Conservation (phyloP, 768 basidiomycete genomes). For the Clavulina sp. region DNA sequence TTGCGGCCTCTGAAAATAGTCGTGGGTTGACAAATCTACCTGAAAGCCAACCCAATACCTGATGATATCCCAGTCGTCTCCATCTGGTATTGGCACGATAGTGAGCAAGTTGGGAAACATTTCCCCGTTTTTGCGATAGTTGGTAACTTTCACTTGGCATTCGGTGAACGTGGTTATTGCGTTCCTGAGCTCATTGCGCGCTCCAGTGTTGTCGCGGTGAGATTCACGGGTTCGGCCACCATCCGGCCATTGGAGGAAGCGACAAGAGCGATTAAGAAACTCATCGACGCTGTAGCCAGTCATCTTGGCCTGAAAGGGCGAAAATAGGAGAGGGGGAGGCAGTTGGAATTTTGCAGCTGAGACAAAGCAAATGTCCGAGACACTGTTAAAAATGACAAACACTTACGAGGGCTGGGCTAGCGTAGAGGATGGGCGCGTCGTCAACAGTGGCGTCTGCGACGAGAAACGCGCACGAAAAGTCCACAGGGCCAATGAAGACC, state of each 20-base stretch:
- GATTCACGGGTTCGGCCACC: slow-evolving; percentile 16
- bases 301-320: slow-evolving; percentile 22
- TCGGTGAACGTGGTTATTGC: slow-evolving; percentile 59
- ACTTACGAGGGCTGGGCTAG: slow-evolving; percentile 59
- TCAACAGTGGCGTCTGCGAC: slow-evolving; percentile 69
- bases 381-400: background rate
- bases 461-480: slow-evolving; percentile 81
- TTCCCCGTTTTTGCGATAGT: slow-evolving; percentile 69
- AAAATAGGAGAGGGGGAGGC: background rate
- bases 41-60: slow-evolving; percentile 90
- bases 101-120: slow-evolving; percentile 88
- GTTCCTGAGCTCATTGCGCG: slow-evolving; percentile 46
- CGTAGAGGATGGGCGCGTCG: slow-evolving; percentile 82
- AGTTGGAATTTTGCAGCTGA: background rate
- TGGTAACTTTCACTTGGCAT: slow-evolving; percentile 72
- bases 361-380: background rate
- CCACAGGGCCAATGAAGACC: slow-evolving; percentile 75
- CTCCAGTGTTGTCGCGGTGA: slow-evolving; percentile 30
- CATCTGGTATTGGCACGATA: slow-evolving; percentile 74
- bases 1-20: slow-evolving; percentile 61
- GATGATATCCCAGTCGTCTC: slow-evolving; percentile 49
- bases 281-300: slow-evolving; percentile 62
- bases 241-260: slow-evolving; percentile 70
- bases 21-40: slow-evolving; percentile 79
- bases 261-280: slow-evolving; percentile 78